Evolutionary conservation across 345 rosid genomes (phyloP).

Genomic region (Pugionium cornutum): DNA sequence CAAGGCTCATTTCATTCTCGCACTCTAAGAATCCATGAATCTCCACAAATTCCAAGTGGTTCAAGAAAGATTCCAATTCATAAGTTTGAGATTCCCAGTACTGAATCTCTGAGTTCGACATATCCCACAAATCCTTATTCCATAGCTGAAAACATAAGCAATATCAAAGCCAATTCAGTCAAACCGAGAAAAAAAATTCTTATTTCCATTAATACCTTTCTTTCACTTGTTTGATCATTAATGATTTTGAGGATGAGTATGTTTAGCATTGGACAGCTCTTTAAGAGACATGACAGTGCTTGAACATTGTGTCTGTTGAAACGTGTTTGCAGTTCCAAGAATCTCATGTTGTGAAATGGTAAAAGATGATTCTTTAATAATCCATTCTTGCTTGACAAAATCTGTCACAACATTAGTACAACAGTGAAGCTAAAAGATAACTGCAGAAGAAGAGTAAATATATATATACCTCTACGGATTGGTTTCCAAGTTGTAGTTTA

Average conservation of each 20-base stretch:
- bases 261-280: constrained; percentile 56
- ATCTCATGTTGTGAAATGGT: constrained; percentile 56
- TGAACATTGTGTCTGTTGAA: constrained; percentile 53
- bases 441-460: constrained; percentile 5
- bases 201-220: constrained; percentile 42
- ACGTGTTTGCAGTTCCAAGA: constrained; percentile 57
- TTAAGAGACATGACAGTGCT: constrained; percentile 62
- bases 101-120: constrained; percentile 56
- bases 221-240: constrained; percentile 54
- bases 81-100: constrained; percentile 67
- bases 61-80: constrained; percentile 55
- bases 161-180: neutral
- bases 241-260: constrained; percentile 59
- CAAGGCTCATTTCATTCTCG: constrained; percentile 70
- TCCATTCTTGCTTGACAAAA: constrained; percentile 53
- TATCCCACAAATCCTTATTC: constrained; percentile 73
- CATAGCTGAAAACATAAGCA: constrained; percentile 53
- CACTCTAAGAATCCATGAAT: constrained; percentile 76
- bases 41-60: constrained; percentile 59
- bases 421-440: constrained; percentile 12
- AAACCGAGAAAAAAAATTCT: neutral
- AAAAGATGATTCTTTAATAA: constrained; percentile 30
- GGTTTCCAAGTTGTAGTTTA: constrained; percentile 54
- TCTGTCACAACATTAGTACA: constrained; percentile 44
- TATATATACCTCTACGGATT: constrained; percentile 62